Percentiles rank a stretch among this genome's conserved stretches.
Conservation (phyloP, 352 stramenopile species). For the Globisporangium cylindrosporum region DNA sequence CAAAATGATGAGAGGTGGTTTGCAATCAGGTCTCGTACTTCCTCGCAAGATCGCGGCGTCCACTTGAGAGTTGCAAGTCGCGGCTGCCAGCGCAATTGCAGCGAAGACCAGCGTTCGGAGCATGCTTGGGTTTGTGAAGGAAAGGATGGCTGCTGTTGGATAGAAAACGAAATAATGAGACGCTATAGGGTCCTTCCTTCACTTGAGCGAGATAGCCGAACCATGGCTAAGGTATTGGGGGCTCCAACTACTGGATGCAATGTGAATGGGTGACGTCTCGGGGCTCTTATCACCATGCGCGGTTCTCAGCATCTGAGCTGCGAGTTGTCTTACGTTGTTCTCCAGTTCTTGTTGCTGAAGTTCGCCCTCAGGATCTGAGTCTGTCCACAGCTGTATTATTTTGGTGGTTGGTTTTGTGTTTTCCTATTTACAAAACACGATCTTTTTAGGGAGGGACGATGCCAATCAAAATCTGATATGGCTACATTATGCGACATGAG, state of each 20-base stretch:
- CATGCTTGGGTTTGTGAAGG: neutral
- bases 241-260: neutral
- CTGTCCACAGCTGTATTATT: neutral
- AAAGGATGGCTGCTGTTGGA: neutral
- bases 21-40: neutral
- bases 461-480: conserved; percentile 2
- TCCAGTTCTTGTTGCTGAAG: neutral
- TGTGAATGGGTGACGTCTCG: neutral
- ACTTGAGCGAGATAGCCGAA: neutral
- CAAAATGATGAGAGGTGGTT: neutral
- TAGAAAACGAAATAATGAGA: neutral
- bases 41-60: conserved; percentile 10
- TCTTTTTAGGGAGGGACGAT: neutral
- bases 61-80: neutral
- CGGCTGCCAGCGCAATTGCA: neutral
- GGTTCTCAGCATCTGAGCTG: neutral
- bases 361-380: neutral
- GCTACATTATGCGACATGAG: neutral
- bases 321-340: neutral
- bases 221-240: neutral
- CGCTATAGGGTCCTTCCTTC: neutral
- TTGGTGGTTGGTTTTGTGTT: neutral
- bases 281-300: neutral
- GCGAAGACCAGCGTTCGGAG: neutral
- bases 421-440: neutral